Percentiles rank a stretch among this genome's conserved stretches.
Conservation (phyloP, 1,284 basidiomycete species). For the Tylopilus sp. region DNA sequence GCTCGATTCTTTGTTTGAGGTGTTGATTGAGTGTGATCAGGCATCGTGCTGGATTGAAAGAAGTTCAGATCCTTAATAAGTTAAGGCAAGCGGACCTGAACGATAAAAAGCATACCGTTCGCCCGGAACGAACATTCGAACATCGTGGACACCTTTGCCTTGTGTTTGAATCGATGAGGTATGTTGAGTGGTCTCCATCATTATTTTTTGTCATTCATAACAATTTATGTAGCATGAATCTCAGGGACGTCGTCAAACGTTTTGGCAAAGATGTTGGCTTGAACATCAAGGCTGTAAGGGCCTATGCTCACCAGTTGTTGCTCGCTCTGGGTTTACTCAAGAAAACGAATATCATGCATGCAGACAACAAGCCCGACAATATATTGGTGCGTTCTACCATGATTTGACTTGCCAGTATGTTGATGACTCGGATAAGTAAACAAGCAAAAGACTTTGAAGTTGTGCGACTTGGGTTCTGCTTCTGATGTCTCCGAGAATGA, state of each 20-base stretch:
- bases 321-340: slow-evolving; percentile 87
- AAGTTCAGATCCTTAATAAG: slow-evolving; percentile 90
- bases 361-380: slow-evolving; percentile 98
- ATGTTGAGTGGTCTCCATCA: slow-evolving; percentile 32
- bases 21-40: slow-evolving; percentile 55
- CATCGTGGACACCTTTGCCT: slow-evolving; percentile 97
- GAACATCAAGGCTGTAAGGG: slow-evolving; percentile 96
- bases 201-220: slow-evolving; percentile 18
- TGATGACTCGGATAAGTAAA: slow-evolving; percentile 74
- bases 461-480: slow-evolving; percentile 97
- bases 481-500: slow-evolving; percentile 95
- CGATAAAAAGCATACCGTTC: slow-evolving; percentile 96
- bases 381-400: slow-evolving; percentile 74
- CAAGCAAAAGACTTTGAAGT: slow-evolving; percentile 95
- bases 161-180: slow-evolving; percentile 97
- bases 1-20: slow-evolving; percentile 9
- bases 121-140: slow-evolving; percentile 93
- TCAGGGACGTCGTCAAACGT: slow-evolving; percentile 98
- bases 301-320: slow-evolving; percentile 97
- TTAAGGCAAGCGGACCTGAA: slow-evolving; percentile 92
- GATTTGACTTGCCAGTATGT: slow-evolving; percentile 20
- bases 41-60: slow-evolving; percentile 96
- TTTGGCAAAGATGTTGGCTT: slow-evolving; percentile 99
- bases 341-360: slow-evolving; percentile 96
- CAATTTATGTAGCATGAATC: slow-evolving; percentile 83